These are phyloP conservation scores for Eucalyptus brandiana DNA, from an alignment of 345 rosid genomes.

Conservation along the genomic window DNA sequence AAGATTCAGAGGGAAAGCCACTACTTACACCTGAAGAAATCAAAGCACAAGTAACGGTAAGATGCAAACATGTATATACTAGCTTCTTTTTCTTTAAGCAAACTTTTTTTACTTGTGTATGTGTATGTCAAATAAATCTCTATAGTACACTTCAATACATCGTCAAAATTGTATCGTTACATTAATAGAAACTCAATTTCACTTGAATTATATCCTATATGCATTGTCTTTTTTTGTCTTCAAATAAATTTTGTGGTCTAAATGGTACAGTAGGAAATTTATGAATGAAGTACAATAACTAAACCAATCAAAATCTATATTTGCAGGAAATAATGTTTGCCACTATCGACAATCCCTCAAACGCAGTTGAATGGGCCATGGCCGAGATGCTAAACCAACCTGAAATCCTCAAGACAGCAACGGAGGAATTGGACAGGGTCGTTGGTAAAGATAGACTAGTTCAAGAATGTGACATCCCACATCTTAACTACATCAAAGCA, in stretches of 20 bases:
- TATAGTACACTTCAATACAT: not conserved
- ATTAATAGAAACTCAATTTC: too few species aligned
- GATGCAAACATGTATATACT: too few species aligned
- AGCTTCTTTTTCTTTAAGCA: not conserved
- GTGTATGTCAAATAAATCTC: not conserved
- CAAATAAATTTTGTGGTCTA: too few species aligned
- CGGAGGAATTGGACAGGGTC: constrained; percentile 22
- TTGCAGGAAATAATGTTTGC: constrained; percentile 32
- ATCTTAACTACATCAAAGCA: constrained; percentile 24
- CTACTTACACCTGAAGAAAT: too few species aligned
- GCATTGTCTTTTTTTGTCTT: too few species aligned
- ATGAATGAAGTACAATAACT: not conserved
- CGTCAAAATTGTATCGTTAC: too few species aligned
- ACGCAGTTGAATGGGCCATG: constrained; percentile 32
- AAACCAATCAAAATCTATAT: not conserved
- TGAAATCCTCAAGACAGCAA: constrained; percentile 20
- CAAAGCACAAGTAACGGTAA: too few species aligned
- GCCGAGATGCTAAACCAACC: constrained; percentile 38
- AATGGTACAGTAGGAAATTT: too few species aligned
- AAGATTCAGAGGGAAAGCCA: too few species aligned
- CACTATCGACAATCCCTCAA: constrained; percentile 31
- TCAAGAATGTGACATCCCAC: constrained; percentile 29
- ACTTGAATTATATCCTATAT: too few species aligned
- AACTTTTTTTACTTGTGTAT: not conserved
- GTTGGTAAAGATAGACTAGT: constrained; percentile 31